Evolutionary conservation across 257 asterid species (phyloP), one percentile per base, ranked within the genome.

Genomic region (Primulina tabacum): DNA sequence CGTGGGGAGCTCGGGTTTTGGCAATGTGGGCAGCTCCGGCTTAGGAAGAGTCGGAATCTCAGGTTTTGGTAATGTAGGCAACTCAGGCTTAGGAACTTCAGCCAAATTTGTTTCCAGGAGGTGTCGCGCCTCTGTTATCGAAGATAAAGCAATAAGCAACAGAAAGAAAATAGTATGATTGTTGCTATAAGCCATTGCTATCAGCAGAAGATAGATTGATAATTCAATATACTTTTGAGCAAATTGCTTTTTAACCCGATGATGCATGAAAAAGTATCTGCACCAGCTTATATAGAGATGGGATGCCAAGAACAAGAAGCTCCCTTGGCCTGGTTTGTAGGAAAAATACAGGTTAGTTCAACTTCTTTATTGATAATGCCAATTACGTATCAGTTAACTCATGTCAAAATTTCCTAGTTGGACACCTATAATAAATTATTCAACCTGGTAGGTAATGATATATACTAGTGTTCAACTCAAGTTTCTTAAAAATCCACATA

Each of bases 11-110:
- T 67, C 69, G 0, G 72, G 74, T 16, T 77, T 84, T 2, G 84
- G 78, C 29, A 78, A 0, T 3, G 57, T 30, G 2, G 84, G 79
- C 0, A 77, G 43, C 29, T 73, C 32, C 0, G 80, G 80, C 11
- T 79, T 81, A 6, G 85, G 83, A 1, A 82, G 11, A 1, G 2
- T 7, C 8, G 83, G 87, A 0, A 73, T 3, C 3, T 73, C 75
- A 8, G 75, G 76, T 12, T 82, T 76, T 21, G 82, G 84, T 8
- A 70, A 9, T 2, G 74, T 12, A 17, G 82, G 82, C 2, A 79
- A 1, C 47, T 78, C 64, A 20, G 37, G 20, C 30, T 59, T 26
- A 8, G 64, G 64, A 26, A 28, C 11, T 21, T 43, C 57, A 17
- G 8, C 21, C 57, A 50, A 50, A 50, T 50, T 50, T 50, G 57